Percentiles rank a stretch among this genome's conserved stretches.
Evolutionary conservation across 345 rosid genomes (phyloP).

Genomic region (Camelina laxa): DNA sequence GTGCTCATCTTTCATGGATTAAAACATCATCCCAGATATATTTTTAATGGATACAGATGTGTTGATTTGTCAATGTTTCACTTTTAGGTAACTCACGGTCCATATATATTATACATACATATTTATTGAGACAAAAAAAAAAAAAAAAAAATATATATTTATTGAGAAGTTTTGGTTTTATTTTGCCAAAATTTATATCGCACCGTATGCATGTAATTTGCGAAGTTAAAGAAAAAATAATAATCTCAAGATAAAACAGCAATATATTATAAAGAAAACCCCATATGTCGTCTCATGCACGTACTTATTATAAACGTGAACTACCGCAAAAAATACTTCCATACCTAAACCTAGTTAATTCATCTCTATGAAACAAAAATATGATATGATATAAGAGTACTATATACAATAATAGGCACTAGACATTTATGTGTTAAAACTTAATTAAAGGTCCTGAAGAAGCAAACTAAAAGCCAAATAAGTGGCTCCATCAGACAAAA

Average conservation of each 20-base stretch:
- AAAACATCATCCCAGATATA: too few relatives aligned
- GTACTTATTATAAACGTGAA: not conserved
- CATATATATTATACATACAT: not conserved
- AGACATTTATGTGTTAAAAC: slow-evolving; percentile 25
- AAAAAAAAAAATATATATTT: not conserved
- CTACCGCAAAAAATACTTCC: not conserved
- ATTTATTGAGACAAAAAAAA: not conserved
- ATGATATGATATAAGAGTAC: not conserved
- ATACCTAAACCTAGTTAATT: not conserved
- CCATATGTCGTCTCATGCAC: not conserved
- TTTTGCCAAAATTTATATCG: not conserved
- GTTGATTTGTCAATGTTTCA: not conserved
- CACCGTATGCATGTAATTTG: not conserved
- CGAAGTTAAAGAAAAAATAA: not conserved
- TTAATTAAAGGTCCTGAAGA: slow-evolving; percentile 18
- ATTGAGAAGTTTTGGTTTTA: not conserved
- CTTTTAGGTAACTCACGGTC: not conserved
- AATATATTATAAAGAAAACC: not conserved
- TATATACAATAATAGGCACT: not conserved
- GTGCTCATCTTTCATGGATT: not conserved
- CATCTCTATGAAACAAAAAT: not conserved
- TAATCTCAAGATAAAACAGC: not conserved
- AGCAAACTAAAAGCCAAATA: slow-evolving; percentile 24
- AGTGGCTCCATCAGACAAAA: slow-evolving; percentile 40
- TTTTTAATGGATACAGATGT: not conserved